Evolutionary conservation across 1,139 yeast species (phyloP).

Genomic region (Debaryomyces udenii): DNA sequence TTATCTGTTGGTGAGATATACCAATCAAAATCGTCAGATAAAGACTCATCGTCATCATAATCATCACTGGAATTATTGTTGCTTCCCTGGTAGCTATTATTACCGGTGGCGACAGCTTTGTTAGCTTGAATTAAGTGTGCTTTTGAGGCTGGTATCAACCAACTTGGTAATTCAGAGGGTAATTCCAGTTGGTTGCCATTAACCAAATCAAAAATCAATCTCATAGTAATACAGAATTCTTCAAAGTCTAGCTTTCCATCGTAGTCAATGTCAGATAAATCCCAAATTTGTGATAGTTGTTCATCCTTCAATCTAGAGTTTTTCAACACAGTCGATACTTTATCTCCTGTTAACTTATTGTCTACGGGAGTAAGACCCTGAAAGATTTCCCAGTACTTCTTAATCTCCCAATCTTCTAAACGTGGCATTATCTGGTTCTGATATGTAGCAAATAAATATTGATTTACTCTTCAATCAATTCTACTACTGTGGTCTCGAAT

Average conservation of each 20-base stretch:
- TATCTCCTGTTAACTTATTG: conserved; percentile 80
- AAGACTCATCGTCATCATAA: conserved; percentile 56
- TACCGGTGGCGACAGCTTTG: conserved; percentile 54
- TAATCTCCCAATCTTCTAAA: conserved; percentile 91
- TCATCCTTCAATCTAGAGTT: conserved; percentile 81
- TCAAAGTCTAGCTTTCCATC: conserved; percentile 94
- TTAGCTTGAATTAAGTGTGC: conserved; percentile 83
- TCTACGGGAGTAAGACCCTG: conserved; percentile 80
- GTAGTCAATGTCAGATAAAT: conserved; percentile 86
- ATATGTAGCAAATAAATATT: too few relatives aligned
- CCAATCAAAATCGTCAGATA: conserved; percentile 87
- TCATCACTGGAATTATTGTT: conserved; percentile 44
- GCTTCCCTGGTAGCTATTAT: conserved; percentile 20
- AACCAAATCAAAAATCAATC: conserved; percentile 86
- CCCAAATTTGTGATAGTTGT: conserved; percentile 85
- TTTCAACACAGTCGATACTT: conserved; percentile 83
- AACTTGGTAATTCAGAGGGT: conserved; percentile 77
- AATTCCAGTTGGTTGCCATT: conserved; percentile 68
- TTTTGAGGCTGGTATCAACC: conserved; percentile 92
- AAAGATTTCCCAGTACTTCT: conserved; percentile 96
- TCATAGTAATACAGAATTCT: conserved; percentile 97
- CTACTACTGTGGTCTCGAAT: too few relatives aligned
- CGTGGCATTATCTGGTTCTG: conserved; percentile 47
- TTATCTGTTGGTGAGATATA: conserved; percentile 90
- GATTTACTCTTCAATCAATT: too few relatives aligned